These are phyloP conservation scores for Sporothrix globosa DNA, from an alignment of 2,329 filamentous ascomycete genomes.

Conservation along the genomic window DNA sequence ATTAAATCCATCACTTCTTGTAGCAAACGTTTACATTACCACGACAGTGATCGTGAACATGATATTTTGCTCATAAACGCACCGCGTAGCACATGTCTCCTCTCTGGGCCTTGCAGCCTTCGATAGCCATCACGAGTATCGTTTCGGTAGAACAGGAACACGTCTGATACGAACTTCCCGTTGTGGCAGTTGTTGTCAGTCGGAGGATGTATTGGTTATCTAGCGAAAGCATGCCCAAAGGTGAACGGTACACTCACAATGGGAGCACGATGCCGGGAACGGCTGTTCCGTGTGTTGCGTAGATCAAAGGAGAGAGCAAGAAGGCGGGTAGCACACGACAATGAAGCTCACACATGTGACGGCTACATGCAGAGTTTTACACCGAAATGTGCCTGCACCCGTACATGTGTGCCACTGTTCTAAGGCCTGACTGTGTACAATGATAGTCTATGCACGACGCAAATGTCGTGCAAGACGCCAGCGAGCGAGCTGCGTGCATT, in stretches of 20 bases:
- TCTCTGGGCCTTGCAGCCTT: neutral
- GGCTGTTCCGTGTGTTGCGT: conserved; percentile 15
- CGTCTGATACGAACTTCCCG: neutral
- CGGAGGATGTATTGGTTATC: too few species aligned
- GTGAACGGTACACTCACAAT: neutral
- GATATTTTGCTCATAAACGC: too few species aligned
- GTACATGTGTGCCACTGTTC: too few species aligned
- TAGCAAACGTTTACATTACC: too few species aligned
- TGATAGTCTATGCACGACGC: neutral
- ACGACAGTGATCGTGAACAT: too few species aligned
- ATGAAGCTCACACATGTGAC: neutral
- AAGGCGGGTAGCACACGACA: neutral
- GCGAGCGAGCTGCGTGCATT: neutral
- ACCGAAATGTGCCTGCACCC: neutral
- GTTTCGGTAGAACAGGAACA: too few species aligned
- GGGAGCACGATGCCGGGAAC: neutral
- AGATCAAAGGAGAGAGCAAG: neutral
- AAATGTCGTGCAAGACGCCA: neutral
- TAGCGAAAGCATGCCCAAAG: neutral
- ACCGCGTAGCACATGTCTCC: too few species aligned
- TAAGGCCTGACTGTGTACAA: neutral
- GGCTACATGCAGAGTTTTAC: neutral
- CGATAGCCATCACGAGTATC: too few species aligned
- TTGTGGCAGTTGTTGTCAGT: neutral
- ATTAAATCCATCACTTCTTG: too few species aligned